Percentiles rank a stretch among this genome's conserved stretches.
phyloP scores from a whole-genome alignment of 495 filamentous ascomycete species.

The Emericellopsis terricola region DNA sequence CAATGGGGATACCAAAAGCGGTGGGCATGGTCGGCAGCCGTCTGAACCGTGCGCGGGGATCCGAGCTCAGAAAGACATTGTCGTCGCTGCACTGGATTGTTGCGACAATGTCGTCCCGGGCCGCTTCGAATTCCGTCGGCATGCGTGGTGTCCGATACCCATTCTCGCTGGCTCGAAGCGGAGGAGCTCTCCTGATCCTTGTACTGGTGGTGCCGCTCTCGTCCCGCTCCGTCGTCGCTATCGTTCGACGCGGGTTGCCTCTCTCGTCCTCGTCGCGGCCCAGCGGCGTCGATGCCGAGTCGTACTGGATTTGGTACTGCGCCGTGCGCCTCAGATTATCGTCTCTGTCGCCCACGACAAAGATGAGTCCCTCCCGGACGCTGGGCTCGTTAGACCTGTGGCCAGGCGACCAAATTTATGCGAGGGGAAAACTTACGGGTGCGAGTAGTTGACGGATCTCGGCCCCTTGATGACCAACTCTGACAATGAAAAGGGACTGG shows the following conservation, averaged over 20 bases:
- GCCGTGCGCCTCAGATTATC: slow-evolving; percentile 58
- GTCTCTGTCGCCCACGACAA: slow-evolving; percentile 67
- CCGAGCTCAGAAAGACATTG: too few relatives aligned
- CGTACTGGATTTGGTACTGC: slow-evolving; percentile 58
- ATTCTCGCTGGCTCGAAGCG: slow-evolving; percentile 28
- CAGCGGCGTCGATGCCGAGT: slow-evolving; percentile 8
- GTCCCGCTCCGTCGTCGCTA: slow-evolving; percentile 26
- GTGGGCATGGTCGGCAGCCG: too few relatives aligned
- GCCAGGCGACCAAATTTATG: too few relatives aligned
- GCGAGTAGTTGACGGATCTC: slow-evolving; percentile 49
- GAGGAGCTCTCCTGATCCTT: slow-evolving; percentile 19
- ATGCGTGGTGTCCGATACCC: slow-evolving; percentile 28
- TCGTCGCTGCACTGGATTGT: slow-evolving; percentile 36
- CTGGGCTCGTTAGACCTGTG: slow-evolving; percentile 30
- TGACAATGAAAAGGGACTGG: slow-evolving; percentile 59
- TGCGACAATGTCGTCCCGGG: slow-evolving; percentile 22
- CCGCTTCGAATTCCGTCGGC: slow-evolving; percentile 27
- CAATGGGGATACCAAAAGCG: too few relatives aligned
- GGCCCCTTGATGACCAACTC: slow-evolving; percentile 82
- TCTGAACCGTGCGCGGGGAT: too few relatives aligned
- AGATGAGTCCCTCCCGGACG: slow-evolving; percentile 85
- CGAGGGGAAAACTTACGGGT: slow-evolving; percentile 47
- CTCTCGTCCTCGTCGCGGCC: neutral
- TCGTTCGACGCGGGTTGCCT: slow-evolving; percentile 7
- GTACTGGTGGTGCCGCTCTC: slow-evolving; percentile 24